phyloP scores from a whole-genome alignment of 352 stramenopile species.

The Pythium sukuiense region DNA sequence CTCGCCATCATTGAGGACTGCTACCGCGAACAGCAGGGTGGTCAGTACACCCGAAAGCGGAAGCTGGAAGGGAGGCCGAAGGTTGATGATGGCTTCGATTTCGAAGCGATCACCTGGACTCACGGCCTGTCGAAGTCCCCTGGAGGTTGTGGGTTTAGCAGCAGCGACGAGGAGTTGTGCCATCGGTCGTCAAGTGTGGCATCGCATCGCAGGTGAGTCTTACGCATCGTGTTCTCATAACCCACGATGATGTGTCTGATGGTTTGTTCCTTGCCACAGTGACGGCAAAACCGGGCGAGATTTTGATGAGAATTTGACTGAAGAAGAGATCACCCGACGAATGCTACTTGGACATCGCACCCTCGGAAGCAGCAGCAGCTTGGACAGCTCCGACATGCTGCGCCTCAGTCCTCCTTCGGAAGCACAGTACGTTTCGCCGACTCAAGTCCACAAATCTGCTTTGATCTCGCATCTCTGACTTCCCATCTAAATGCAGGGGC shows the following conservation, averaged over 20 bases:
- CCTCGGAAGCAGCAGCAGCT: constrained; percentile 50
- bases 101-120: constrained; percentile 38
- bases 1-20: constrained; percentile 71
- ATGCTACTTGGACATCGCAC: constrained; percentile 41
- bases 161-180: constrained; percentile 80
- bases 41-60: constrained; percentile 62
- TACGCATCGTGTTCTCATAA: not conserved
- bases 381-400: constrained; percentile 72
- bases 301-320: not conserved
- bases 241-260: not conserved
- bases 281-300: not conserved
- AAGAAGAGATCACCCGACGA: not conserved
- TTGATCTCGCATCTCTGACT: not conserved
- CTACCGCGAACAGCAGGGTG: constrained; percentile 48
- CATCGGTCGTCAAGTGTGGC: constrained; percentile 68
- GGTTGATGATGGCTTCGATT: constrained; percentile 33
- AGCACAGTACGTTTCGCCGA: constrained; percentile 55
- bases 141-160: constrained; percentile 46
- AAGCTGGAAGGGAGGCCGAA: constrained; percentile 56
- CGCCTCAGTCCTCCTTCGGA: constrained; percentile 70
- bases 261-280: not conserved
- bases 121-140: constrained; percentile 41
- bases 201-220: constrained; percentile 54
- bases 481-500: constrained; percentile 37
- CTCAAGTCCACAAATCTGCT: not conserved